Conservation (phyloP, 2,329 filamentous ascomycete genomes). For the Cordyceps cateniannulata region DNA sequence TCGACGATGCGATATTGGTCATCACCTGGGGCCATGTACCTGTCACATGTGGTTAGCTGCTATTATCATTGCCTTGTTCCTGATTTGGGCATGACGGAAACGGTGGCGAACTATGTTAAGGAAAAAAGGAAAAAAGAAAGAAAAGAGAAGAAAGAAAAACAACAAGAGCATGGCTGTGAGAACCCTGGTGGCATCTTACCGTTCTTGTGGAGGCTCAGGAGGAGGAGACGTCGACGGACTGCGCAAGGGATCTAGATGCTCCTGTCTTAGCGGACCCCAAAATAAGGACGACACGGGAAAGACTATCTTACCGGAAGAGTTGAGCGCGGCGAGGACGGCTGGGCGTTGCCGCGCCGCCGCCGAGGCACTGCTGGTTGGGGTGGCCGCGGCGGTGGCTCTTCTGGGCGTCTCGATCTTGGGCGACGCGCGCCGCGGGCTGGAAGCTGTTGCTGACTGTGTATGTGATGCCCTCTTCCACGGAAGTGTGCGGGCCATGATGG, state of each 20-base stretch:
- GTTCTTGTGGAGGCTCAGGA: slow-evolving; percentile 40
- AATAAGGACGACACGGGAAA: background rate
- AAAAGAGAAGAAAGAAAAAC: background rate
- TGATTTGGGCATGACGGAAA: background rate
- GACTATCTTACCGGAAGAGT: slow-evolving; percentile 2
- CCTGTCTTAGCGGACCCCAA: slow-evolving; percentile 13
- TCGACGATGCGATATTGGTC: slow-evolving; percentile 78
- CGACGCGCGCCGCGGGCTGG: background rate
- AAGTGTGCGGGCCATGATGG: slow-evolving; percentile 42
- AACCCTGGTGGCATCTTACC: slow-evolving; percentile 24
- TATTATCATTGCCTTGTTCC: background rate
- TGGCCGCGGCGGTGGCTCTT: background rate
- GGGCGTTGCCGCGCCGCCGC: background rate
- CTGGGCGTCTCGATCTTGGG: slow-evolving; percentile 2
- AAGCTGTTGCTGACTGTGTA: slow-evolving; percentile 8
- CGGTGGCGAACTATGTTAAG: no score
- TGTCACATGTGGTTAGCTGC: slow-evolving; percentile 19
- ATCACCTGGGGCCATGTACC: slow-evolving; percentile 65
- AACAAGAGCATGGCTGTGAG: background rate
- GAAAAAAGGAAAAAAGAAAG: background rate
- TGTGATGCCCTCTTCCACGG: slow-evolving; percentile 38
- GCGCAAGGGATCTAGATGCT: slow-evolving; percentile 20
- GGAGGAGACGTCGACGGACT: slow-evolving; percentile 47
- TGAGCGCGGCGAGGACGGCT: background rate
- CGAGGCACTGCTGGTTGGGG: background rate